Conservation (phyloP, 208 protist species). For the Lotmaria passim region DNA sequence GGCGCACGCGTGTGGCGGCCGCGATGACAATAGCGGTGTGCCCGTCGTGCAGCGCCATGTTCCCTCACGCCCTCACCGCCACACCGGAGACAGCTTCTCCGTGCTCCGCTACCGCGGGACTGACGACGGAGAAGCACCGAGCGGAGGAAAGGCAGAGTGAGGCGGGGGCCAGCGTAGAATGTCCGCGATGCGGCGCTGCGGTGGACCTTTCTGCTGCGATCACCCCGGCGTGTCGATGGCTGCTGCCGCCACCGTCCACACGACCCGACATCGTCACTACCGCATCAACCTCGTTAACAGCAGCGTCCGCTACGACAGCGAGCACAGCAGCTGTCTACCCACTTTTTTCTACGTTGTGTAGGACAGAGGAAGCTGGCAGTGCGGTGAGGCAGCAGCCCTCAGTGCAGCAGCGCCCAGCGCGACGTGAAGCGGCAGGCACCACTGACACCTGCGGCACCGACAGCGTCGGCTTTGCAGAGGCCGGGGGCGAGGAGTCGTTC, state of each 20-base stretch:
- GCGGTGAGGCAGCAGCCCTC: no score
- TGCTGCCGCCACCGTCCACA: conserved; percentile 4
- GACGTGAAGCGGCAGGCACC: background rate
- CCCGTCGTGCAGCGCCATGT: conserved; percentile 20
- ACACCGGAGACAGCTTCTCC: background rate
- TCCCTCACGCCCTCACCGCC: background rate
- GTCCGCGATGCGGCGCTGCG: conserved; percentile 22
- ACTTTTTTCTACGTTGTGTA: no score
- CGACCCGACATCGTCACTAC: no score
- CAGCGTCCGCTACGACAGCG: background rate
- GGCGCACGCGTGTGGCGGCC: conserved; percentile 22
- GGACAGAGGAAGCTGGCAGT: no score
- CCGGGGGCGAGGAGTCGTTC: conserved; percentile 31
- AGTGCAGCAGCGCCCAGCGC: no score
- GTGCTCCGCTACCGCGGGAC: no score
- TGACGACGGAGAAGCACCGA: background rate
- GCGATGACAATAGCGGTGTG: conserved; percentile 21
- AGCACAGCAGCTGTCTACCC: background rate
- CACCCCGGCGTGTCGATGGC: background rate
- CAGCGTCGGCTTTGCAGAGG: conserved; percentile 33
- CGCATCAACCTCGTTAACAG: no score
- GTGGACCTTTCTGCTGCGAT: background rate
- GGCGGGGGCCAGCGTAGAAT: background rate
- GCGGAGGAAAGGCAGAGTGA: no score
- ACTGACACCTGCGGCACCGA: conserved; percentile 21